Base-by-base conservation (phyloP, 495 filamentous ascomycete genomes). In the Penicillium salamii region DNA sequence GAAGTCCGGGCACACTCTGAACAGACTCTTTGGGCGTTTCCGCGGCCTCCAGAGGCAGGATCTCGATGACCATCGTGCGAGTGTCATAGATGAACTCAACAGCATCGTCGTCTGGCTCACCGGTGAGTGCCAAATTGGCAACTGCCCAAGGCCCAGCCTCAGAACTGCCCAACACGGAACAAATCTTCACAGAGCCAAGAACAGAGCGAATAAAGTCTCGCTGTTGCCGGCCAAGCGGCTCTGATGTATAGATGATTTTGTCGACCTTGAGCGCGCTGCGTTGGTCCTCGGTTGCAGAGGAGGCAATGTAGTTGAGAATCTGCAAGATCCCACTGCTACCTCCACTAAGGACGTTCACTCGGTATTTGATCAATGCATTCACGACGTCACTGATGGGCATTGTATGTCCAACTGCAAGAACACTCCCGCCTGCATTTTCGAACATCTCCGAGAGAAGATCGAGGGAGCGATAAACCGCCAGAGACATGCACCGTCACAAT, bases 11-110 rank as follows among this genome's bases (percentile, higher is more conserved):
- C 21, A n/a, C 19, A 7, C 7, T 12, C n/a, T n/a, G n/a, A n/a
- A n/a, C n/a, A n/a, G n/a, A n/a, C n/a, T n/a, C n/a, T n/a, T n/a
- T n/a, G n/a, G n/a, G n/a, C n/a, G n/a, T n/a, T 7, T 28, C 38
- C 8, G 36, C 5, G n/a, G 39, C 48, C 13, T 57, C 50, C 1
- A 42, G 28, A 9, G 55, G 42, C 21, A 72, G 28, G 7, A 71
- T 59, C 44, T 74, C 67, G 21, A 71, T 40, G 2, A 65, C 3
- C 45, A 69, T 60, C 12, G n/a, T 36, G 7, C 67, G 62, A 0
- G 44, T 57, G 37, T 71, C 68, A 42, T 62, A 66, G 4, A 73
- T 39, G 21, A 72, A 65, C 17, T 71, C 68, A 1, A 35, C 1
- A 14, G 8, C 24, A 7, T 6, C 21, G 7, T 3, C 15, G 2